Base-by-base conservation (phyloP, 257 asterid genomes). In the Asclepias syriaca region DNA sequence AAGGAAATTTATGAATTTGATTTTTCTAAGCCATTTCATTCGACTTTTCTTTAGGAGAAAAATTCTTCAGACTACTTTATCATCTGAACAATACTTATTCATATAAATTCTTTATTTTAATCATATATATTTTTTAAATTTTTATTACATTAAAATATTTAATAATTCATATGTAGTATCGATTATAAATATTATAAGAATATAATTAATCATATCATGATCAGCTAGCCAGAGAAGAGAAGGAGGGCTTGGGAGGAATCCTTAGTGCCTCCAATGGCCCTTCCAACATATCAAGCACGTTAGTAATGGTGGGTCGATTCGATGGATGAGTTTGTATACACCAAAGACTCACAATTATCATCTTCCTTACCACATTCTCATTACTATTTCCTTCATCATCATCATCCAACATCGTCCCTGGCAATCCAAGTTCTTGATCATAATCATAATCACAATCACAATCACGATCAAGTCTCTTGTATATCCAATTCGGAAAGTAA, bases 271-370 rank as follows among this genome's bases (percentile, higher is more conserved):
- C 75, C 3, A 74, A n/a, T 6, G 46, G 66, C 0, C 85, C 84
- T 70, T 82, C 84, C 37, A 84, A 66, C 85, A 86, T 84, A 50
- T 82, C 85, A 0, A 82, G 74, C 24, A 86, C 88, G 32, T 49
- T 72, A 4, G 32, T 80, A 66, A 84, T 84, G 0, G 88, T 56
- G 0, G 88, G 87, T 4, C 85, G 24, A 4, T 21, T 59, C 9
- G 76, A 61, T 0, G 88, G 88, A 49, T 71, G 65, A 3, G 72
- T 80, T 68, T 86, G 86, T 18, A 86, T 75, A 40, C 91, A 86
- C 87, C 91, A 82, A 7, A 82, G 71, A 27, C 87, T 84, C 66
- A 77, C 84, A 6, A 56, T 56, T 8, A 21, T 2, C 61, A 21
- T 56, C 11, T 56, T 56, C 12, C 61, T 56, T 21, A 32, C 61